Evolutionary conservation across 495 filamentous ascomycete species (phyloP), one percentile per base, ranked within the genome.

Genomic region (Melanomma pulvis-pyrius): DNA sequence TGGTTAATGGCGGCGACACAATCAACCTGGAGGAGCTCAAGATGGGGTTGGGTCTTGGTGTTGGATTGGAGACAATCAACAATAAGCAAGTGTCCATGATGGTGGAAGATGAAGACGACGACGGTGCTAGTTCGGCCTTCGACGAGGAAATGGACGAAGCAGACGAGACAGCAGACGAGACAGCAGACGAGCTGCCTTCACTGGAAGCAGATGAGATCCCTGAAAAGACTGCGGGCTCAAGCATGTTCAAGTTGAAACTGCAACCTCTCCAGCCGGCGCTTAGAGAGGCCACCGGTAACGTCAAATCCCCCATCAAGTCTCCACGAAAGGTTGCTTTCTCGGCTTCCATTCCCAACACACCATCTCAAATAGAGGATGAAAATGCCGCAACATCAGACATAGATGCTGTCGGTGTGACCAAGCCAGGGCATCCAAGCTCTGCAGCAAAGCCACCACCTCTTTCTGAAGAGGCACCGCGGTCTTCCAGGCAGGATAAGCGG

Each of bases 1-100:
- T 97, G 81, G 83, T 84, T 2, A 84, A 87, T 55, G 90, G 87
- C 59, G 92, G 92, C 15, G 86, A 89, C 66, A 88, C 90, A 0
- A 84, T 97, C 34, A 88, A 92, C 67, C 81, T 93, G 26, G 92
- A 96, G 28, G 92, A 96, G 73, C 75, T 96, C 55, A 88, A 86
- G 76, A 86, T 86, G 79, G 89, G 91, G 0, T 79, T 97, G 74
- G 73, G 74, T 1, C 55, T 76, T 12, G 66, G 70, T 21, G 54
- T 49, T 28, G 69, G 71, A 1, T 39, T 71, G 9, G 65, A 65
- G 25, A 36, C 61, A 29, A 39, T 57, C 44, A 59, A 46, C 49
- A 68, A 64, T 12, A 39, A 65, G 19, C 49, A 65, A 7, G 54
- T 58, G 5, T 66, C 70, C 8, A 58, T 61, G 1, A 44, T 61